Percentiles rank a stretch among this genome's conserved stretches.
Conservation (phyloP, 257 asterid species). For the Thymus mandschuricus region DNA sequence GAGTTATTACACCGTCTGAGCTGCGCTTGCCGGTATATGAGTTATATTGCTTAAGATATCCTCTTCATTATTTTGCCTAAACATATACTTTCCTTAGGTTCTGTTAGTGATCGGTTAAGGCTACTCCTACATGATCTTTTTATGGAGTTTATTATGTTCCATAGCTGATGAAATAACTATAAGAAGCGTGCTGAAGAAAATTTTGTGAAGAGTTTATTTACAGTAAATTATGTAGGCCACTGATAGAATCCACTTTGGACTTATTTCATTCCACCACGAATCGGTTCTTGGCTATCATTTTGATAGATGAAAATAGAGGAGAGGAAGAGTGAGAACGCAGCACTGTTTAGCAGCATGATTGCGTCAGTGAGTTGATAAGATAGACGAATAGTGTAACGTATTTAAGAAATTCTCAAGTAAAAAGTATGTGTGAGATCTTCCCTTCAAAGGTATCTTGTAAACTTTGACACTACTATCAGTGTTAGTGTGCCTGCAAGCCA, state of each 20-base stretch:
- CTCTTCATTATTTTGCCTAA: not conserved
- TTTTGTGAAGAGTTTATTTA: not conserved
- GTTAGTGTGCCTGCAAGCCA: not conserved
- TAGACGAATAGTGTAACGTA: not conserved
- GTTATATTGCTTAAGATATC: not conserved
- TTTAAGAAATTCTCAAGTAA: not conserved
- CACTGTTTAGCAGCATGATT: not conserved
- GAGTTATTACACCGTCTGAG: not conserved
- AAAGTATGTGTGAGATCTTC: not conserved
- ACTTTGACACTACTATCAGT: conserved; percentile 10
- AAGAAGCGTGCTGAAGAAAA: not conserved
- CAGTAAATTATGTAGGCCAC: not conserved
- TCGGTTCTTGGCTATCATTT: conserved; percentile 6
- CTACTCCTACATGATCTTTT: conserved; percentile 3
- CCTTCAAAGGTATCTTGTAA: not conserved
- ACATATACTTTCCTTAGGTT: not conserved
- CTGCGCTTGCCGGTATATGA: not conserved
- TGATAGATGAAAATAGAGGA: not conserved
- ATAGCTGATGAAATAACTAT: not conserved
- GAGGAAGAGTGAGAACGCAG: conserved; percentile 2
- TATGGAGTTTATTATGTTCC: not conserved
- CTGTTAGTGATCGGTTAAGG: not conserved
- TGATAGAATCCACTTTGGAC: not conserved
- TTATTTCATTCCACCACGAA: conserved; percentile 5
- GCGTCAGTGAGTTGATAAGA: not conserved